These are phyloP conservation scores for Aspergillus hortae DNA, from an alignment of 2,329 filamentous ascomycete genomes.

Conservation along the genomic window DNA sequence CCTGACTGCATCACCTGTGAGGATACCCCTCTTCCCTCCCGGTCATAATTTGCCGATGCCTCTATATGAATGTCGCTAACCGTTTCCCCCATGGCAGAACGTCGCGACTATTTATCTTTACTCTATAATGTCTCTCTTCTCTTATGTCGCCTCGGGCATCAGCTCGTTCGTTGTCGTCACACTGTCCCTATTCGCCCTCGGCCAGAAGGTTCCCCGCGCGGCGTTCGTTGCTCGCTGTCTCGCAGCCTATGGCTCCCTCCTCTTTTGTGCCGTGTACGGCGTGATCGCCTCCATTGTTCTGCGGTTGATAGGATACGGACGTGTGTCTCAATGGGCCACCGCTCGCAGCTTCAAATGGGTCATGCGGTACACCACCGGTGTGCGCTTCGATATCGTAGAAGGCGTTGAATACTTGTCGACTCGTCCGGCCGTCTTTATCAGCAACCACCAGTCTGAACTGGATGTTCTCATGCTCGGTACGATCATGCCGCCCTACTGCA, in stretches of 20 bases:
- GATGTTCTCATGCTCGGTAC: slow-evolving; percentile 87
- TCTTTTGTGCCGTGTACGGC: slow-evolving; percentile 64
- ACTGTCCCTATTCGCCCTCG: slow-evolving; percentile 44
- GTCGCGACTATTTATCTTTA: neutral
- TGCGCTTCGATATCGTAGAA: slow-evolving; percentile 68
- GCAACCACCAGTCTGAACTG: slow-evolving; percentile 94
- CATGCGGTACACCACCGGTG: slow-evolving; percentile 72
- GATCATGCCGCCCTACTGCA: slow-evolving; percentile 88
- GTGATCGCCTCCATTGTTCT: slow-evolving; percentile 70
- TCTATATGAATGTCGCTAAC: neutral
- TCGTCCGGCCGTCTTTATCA: slow-evolving; percentile 84
- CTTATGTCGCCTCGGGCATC: slow-evolving; percentile 56
- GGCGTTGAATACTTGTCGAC: slow-evolving; percentile 63
- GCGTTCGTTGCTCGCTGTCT: slow-evolving; percentile 47
- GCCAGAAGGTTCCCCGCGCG: slow-evolving; percentile 40
- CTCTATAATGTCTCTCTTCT: slow-evolving; percentile 58
- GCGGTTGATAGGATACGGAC: slow-evolving; percentile 66
- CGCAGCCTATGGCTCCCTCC: slow-evolving; percentile 43
- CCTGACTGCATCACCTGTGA: slow-evolving; percentile 15
- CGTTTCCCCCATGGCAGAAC: neutral
- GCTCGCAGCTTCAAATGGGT: slow-evolving; percentile 74
- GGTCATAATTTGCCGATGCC: neutral
- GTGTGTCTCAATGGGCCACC: slow-evolving; percentile 80
- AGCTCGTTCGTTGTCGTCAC: slow-evolving; percentile 63
- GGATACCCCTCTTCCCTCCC: neutral